phyloP scores from a whole-genome alignment of 345 rosid genomes.

The Melaleuca quinquenervia region DNA sequence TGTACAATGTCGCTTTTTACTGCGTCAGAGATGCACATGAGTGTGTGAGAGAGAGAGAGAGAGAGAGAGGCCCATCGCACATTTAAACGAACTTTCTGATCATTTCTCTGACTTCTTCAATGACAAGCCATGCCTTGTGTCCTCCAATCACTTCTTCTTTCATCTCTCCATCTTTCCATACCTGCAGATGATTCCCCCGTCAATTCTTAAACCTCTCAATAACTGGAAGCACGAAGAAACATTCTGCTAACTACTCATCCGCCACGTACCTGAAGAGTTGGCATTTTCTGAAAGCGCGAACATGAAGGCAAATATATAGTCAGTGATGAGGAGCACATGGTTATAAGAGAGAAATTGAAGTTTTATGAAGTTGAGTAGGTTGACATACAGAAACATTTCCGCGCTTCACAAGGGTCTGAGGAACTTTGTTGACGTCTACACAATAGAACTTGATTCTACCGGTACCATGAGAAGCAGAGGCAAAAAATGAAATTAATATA shows the following conservation, averaged over 20 bases:
- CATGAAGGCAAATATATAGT: background rate
- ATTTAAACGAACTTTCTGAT: conserved; percentile 29
- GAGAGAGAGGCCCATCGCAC: background rate
- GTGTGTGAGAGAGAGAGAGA: background rate
- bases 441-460: conserved; percentile 56
- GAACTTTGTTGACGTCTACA: conserved; percentile 68
- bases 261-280: conserved; percentile 64
- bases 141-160: conserved; percentile 93
- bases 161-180: conserved; percentile 68
- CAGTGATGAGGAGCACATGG: background rate
- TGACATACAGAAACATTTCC: conserved; percentile 67
- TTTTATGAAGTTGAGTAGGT: background rate
- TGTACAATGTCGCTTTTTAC: background rate
- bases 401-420: conserved; percentile 52
- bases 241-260: background rate
- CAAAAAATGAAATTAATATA: background rate
- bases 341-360: background rate
- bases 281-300: conserved; percentile 56
- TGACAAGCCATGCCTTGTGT: conserved; percentile 89
- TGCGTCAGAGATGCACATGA: background rate
- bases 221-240: background rate
- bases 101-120: conserved; percentile 76
- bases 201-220: background rate
- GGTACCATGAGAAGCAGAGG: background rate
- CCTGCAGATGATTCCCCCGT: background rate